phyloP scores from a whole-genome alignment of 108 stramenopile species.

The Cyclotella cryptica region DNA sequence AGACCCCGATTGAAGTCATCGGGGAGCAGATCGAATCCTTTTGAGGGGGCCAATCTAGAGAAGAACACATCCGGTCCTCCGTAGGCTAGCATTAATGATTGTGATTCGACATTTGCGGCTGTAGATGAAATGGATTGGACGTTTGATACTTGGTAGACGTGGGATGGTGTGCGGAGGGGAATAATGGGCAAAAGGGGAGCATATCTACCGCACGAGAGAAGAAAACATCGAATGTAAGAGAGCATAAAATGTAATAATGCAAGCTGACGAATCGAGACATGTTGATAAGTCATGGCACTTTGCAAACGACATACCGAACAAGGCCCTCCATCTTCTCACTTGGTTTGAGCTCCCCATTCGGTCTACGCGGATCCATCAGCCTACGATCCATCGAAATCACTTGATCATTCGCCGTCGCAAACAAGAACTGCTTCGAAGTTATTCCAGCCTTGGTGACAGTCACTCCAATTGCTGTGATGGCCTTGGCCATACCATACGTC shows the following conservation, averaged over 20 bases:
- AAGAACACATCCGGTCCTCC: conserved; percentile 92
- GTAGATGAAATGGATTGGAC: conserved; percentile 62
- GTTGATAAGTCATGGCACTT: background rate
- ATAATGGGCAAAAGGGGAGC: conserved; percentile 75
- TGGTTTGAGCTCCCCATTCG: conserved; percentile 77
- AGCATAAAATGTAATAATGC: no score
- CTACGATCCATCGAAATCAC: conserved; percentile 73
- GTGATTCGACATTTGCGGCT: conserved; percentile 83
- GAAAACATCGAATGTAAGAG: background rate
- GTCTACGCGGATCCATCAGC: conserved; percentile 92
- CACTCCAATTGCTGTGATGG: conserved; percentile 88
- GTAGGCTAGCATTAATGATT: conserved; percentile 74
- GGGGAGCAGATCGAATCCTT: conserved; percentile 89
- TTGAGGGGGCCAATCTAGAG: conserved; percentile 79
- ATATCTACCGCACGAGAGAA: conserved; percentile 41
- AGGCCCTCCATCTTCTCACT: conserved; percentile 87
- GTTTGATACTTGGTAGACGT: conserved; percentile 68
- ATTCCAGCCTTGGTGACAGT: conserved; percentile 92
- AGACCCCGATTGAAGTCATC: conserved; percentile 81
- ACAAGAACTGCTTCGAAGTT: conserved; percentile 82
- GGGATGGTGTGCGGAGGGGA: conserved; percentile 64
- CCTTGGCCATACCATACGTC: conserved; percentile 80
- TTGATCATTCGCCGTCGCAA: conserved; percentile 81
- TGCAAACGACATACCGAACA: conserved; percentile 35
- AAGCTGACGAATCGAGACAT: background rate